phyloP scores from a whole-genome alignment of 2,329 filamentous ascomycete species.

The Aspergillus novofumigatus region DNA sequence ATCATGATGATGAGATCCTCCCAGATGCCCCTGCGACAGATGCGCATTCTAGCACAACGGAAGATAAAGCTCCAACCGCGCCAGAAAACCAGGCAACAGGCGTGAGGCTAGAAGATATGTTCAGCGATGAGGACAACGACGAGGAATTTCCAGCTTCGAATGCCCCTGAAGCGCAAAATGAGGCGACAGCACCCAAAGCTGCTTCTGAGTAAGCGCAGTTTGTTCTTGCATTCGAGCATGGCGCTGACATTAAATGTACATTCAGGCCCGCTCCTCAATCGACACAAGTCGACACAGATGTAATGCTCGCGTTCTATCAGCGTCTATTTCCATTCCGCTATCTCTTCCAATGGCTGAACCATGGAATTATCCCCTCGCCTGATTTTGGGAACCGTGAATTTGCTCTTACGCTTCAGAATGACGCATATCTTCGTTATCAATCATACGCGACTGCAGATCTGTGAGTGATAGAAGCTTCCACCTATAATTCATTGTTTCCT shows the following conservation, averaged over 20 bases:
- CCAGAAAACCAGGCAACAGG: slow-evolving; percentile 19
- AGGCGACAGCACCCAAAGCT: slow-evolving; percentile 37
- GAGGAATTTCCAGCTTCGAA: slow-evolving; percentile 54
- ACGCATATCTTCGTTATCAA: slow-evolving; percentile 89
- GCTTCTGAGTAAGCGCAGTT: slow-evolving; percentile 32
- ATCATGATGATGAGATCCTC: slow-evolving; percentile 37
- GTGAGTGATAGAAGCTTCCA: slow-evolving; percentile 31
- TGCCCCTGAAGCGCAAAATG: slow-evolving; percentile 43
- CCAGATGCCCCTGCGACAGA: slow-evolving; percentile 38
- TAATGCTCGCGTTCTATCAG: slow-evolving; percentile 92
- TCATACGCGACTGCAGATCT: slow-evolving; percentile 66
- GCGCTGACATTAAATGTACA: slow-evolving; percentile 12
- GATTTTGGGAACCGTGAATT: slow-evolving; percentile 95
- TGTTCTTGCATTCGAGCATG: not conserved
- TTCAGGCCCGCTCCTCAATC: slow-evolving; percentile 35
- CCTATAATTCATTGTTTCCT: not conserved
- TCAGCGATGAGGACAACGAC: slow-evolving; percentile 55
- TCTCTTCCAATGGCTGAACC: slow-evolving; percentile 97
- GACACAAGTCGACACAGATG: slow-evolving; percentile 66
- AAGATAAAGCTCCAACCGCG: slow-evolving; percentile 8
- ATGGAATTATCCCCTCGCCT: slow-evolving; percentile 75
- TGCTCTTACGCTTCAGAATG: slow-evolving; percentile 88
- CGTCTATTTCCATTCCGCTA: slow-evolving; percentile 91
- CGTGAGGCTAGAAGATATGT: slow-evolving; percentile 55
- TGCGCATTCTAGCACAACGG: slow-evolving; percentile 1